Percentiles rank a stretch among this genome's conserved stretches.
These are phyloP conservation scores for Neofusicoccum ribis DNA, from an alignment of 2,329 filamentous ascomycete genomes.

Conservation along the genomic window DNA sequence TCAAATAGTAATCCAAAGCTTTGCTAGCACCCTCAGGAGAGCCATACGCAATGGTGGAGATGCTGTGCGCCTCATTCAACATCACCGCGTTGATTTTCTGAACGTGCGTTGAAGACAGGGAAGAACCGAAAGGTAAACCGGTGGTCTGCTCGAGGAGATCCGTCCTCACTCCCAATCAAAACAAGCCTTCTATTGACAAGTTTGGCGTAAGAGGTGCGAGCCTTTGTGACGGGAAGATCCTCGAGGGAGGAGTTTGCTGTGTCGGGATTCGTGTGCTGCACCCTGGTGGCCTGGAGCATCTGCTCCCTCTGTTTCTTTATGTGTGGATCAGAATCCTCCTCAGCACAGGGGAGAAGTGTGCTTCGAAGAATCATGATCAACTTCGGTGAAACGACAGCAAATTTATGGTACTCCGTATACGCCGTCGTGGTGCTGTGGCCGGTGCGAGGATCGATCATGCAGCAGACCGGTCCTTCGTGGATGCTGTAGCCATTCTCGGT, in stretches of 20 bases:
- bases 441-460: neutral
- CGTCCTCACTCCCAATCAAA: neutral
- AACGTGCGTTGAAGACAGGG: constrained; percentile 10
- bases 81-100: constrained; percentile 20
- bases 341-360: constrained; percentile 23
- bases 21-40: neutral
- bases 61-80: constrained; percentile 3
- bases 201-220: constrained; percentile 20
- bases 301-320: neutral
- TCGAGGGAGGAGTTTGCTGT: constrained; percentile 20
- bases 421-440: neutral
- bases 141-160: neutral
- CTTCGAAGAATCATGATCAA: constrained; percentile 28
- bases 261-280: neutral
- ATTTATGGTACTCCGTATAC: constrained; percentile 24
- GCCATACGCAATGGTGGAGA: neutral
- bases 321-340: constrained; percentile 22
- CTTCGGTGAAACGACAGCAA: constrained; percentile 25
- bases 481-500: constrained; percentile 36
- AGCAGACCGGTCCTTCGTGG: constrained; percentile 30
- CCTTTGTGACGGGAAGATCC: constrained; percentile 22
- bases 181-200: neutral
- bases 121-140: constrained; percentile 16
- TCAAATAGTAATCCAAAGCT: neutral
- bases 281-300: neutral